These are phyloP conservation scores for Starmerella apicola DNA, from an alignment of 805 yeast species.

Conservation along the genomic window DNA sequence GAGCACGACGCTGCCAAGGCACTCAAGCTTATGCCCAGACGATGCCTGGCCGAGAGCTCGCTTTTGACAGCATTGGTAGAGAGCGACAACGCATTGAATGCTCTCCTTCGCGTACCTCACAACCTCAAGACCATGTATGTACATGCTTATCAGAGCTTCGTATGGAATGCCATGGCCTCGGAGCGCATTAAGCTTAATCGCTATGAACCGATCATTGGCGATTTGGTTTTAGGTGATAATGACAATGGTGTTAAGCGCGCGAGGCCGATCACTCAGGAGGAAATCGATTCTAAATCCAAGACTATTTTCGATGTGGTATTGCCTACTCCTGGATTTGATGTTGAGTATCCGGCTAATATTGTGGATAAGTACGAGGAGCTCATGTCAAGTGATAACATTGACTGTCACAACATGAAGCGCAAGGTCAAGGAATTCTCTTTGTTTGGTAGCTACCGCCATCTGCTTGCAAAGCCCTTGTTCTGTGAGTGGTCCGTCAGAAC, in stretches of 20 bases:
- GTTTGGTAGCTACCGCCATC: conserved; percentile 75
- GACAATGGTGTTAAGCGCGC: conserved; percentile 52
- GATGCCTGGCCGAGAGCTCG: conserved; percentile 73
- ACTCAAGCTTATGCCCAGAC: conserved; percentile 66
- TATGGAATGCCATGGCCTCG: conserved; percentile 85
- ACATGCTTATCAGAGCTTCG: conserved; percentile 92
- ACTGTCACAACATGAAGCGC: conserved; percentile 76
- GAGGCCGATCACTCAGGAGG: conserved; percentile 61
- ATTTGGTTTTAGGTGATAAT: conserved; percentile 23
- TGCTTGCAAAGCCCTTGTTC: conserved; percentile 53
- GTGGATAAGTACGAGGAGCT: conserved; percentile 52
- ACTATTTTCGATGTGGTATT: conserved; percentile 73
- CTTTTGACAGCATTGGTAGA: conserved; percentile 50
- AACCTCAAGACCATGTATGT: conserved; percentile 89
- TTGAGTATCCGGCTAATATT: conserved; percentile 66
- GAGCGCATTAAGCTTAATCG: conserved; percentile 53
- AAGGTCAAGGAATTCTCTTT: conserved; percentile 79
- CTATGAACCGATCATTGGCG: conserved; percentile 18
- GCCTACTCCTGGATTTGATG: conserved; percentile 95
- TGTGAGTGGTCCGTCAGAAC: conserved; percentile 50
- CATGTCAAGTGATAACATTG: conserved; percentile 69
- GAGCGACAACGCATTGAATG: conserved; percentile 48
- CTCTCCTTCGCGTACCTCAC: conserved; percentile 81
- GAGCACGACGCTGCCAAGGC: conserved; percentile 56
- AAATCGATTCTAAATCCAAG: conserved; percentile 44